phyloP scores from a whole-genome alignment of 352 stramenopile genomes.

The Phytopythium boreale region DNA sequence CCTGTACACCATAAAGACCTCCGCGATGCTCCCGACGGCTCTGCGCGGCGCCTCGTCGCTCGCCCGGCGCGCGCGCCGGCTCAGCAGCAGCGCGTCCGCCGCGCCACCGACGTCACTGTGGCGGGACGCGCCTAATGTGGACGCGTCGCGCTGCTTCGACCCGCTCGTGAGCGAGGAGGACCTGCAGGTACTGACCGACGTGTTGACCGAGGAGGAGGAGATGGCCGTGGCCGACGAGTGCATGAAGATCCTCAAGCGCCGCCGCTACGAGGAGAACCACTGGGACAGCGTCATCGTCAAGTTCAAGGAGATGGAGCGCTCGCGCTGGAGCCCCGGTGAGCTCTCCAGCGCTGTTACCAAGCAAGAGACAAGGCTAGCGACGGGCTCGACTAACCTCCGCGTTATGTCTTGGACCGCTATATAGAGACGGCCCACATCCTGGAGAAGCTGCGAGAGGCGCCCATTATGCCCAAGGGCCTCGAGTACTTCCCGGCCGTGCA shows the following conservation, averaged over 20 bases:
- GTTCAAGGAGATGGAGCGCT: conserved; percentile 88
- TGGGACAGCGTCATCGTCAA: conserved; percentile 88
- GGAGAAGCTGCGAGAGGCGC: conserved; percentile 52
- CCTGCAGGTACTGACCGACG: conserved; percentile 58
- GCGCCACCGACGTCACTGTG: conserved; percentile 13
- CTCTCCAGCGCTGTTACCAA: no score
- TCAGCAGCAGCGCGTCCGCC: not conserved
- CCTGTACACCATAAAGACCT: not conserved
- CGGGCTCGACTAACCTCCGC: not conserved
- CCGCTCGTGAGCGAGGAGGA: conserved; percentile 53
- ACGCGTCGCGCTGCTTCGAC: conserved; percentile 57
- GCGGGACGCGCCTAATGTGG: conserved; percentile 39
- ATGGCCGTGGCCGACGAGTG: conserved; percentile 68
- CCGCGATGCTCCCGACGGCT: conserved; percentile 1
- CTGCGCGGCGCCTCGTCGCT: conserved; percentile 6
- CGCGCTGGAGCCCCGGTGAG: conserved; percentile 64
- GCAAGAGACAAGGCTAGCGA: not conserved
- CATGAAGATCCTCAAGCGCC: conserved; percentile 49
- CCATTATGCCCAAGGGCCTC: conserved; percentile 58
- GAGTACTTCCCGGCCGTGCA: conserved; percentile 74
- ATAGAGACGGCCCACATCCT: conserved; percentile 64
- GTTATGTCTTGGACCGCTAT: not conserved
- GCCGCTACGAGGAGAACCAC: conserved; percentile 78
- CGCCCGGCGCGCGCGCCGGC: conserved; percentile 16
- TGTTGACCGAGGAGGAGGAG: conserved; percentile 79